Conservation (phyloP, 2,329 filamentous ascomycete genomes). For the Claviceps fusiformis region DNA sequence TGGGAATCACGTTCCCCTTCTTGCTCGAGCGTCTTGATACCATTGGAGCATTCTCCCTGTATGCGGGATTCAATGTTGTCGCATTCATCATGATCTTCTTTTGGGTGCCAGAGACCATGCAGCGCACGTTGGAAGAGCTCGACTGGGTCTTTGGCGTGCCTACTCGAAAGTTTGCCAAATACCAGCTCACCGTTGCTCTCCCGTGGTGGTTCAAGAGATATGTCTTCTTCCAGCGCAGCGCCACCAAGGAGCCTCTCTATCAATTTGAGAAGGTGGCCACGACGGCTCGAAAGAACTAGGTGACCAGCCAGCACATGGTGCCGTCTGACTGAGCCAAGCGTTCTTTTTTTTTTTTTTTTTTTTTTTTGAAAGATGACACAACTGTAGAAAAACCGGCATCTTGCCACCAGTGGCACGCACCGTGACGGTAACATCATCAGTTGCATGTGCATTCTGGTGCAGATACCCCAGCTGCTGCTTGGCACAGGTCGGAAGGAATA, state of each 20-base stretch:
- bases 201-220: slow-evolving; percentile 21
- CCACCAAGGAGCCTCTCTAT: slow-evolving; percentile 22
- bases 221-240: slow-evolving; percentile 19
- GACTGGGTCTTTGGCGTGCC: slow-evolving; percentile 37
- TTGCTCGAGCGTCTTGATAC: slow-evolving; percentile 24
- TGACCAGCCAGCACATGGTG: not conserved
- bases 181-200: slow-evolving; percentile 21
- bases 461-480: too few species aligned
- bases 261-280: slow-evolving; percentile 18
- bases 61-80: slow-evolving; percentile 41
- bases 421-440: not conserved
- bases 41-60: slow-evolving; percentile 32
- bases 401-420: too few species aligned
- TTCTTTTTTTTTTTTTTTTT: too few species aligned
- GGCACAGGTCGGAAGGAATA: too few species aligned
- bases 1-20: slow-evolving; percentile 38
- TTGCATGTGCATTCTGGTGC: too few species aligned
- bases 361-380: too few species aligned
- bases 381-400: too few species aligned
- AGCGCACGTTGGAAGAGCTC: slow-evolving; percentile 34
- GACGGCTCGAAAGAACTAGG: not conserved
- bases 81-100: slow-evolving; percentile 42
- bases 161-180: slow-evolving; percentile 26
- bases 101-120: slow-evolving; percentile 39
- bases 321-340: not conserved